A percentile compares a stretch with the other conserved stretches of the same genome.
These are phyloP conservation scores for Pseudogymnoascus sp. DNA, from an alignment of 2,329 filamentous ascomycete genomes.

Conservation along the genomic window DNA sequence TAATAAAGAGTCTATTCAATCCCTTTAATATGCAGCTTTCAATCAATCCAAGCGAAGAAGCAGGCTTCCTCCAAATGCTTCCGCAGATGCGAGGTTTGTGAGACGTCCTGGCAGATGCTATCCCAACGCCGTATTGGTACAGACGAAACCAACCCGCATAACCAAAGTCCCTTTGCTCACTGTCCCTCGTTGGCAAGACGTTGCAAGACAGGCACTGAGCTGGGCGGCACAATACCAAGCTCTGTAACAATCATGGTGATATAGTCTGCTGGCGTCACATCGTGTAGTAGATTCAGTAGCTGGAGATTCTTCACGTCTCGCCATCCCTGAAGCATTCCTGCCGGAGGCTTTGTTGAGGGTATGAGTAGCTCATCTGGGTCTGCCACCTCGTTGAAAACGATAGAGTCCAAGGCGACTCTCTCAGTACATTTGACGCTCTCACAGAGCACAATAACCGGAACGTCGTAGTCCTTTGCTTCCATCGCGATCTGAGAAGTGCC, in stretches of 20 bases:
- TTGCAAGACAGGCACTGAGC: slow-evolving; percentile 71
- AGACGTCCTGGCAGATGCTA: background rate
- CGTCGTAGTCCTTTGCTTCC: slow-evolving; percentile 65
- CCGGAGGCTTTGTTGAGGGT: slow-evolving; percentile 21
- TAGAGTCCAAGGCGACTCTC: slow-evolving; percentile 81
- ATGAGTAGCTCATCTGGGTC: slow-evolving; percentile 56
- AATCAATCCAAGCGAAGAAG: background rate
- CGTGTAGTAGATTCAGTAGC: slow-evolving; percentile 73
- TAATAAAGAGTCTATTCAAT: slow-evolving; percentile 1
- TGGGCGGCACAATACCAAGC: slow-evolving; percentile 76
- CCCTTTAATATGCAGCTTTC: background rate
- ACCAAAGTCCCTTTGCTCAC: background rate
- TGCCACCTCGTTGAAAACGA: slow-evolving; percentile 89
- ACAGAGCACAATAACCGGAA: slow-evolving; percentile 81
- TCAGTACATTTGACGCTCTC: slow-evolving; percentile 94
- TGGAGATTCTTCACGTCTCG: slow-evolving; percentile 52
- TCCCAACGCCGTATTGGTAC: background rate
- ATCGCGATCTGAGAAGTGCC: slow-evolving; percentile 84
- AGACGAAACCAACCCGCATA: slow-evolving; percentile 7
- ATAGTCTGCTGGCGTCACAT: slow-evolving; percentile 81
- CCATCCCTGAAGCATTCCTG: slow-evolving; percentile 43
- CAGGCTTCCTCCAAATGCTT: background rate
- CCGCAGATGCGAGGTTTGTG: background rate
- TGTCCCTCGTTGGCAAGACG: slow-evolving; percentile 27
- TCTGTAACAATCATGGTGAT: slow-evolving; percentile 88